Evolutionary conservation across 306 rosid species (phyloP), one percentile per base, ranked within the genome.

Genomic region (Amphicarpaea edgeworthii): DNA sequence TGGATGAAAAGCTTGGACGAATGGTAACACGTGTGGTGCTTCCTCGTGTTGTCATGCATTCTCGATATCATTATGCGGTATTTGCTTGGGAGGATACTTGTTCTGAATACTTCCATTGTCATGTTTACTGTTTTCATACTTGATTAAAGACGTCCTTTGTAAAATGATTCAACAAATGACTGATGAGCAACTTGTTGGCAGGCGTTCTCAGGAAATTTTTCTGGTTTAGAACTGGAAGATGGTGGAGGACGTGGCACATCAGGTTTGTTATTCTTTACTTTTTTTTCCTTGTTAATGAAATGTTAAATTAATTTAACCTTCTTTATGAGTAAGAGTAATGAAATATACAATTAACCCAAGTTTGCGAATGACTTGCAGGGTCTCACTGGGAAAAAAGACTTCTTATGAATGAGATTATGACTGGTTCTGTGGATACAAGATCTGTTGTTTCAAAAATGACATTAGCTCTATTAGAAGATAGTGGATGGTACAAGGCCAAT

Each of bases 201-300:
- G 99, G 97, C 96, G 1, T 96, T 89, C 83, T 92, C 99, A 2
- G 85, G 82, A 76, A 90, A 92, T 81, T 96, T 96, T 82, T 86
- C 96, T 54, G 98, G 99, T 75, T 88, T 96, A 81, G 99, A 96
- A 86, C 90, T 96, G 73, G 99, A 96, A 89, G 99, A 96, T 75
- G 98, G 99, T 70, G 99, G 99, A 75, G 99, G 99, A 43, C 97
- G 99, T 0, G 98, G 99, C 63, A 96, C 99, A 78, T 96, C 99
- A 89, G 97, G 98, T 85, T 68, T 59, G 77, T 60, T 54, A 70
- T 55, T 69, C 64, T n/a, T 57, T 51, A 78, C n/a, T 23, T 42
- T 73, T 63, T 42, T 73, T 63, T 40, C 30, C 2, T 15, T 68
- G 40, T 71, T 43, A 9, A 19, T 53, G 37, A 41, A 57, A 34